A percentile compares a stretch with the other conserved stretches of the same genome.
These are phyloP conservation scores for Prunus mume DNA, from an alignment of 306 rosid genomes.

Conservation along the genomic window DNA sequence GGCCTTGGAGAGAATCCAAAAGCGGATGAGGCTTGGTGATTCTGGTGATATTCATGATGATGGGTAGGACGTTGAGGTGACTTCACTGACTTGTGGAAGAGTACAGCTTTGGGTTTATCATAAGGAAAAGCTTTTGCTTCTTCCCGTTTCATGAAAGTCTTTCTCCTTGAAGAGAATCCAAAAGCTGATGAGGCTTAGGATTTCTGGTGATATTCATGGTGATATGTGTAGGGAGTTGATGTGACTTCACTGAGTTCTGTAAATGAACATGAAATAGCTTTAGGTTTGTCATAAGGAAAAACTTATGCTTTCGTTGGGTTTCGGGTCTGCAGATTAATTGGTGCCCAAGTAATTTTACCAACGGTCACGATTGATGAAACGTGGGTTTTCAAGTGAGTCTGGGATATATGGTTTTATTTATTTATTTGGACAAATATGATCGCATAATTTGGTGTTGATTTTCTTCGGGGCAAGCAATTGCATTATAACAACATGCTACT, in stretches of 20 bases:
- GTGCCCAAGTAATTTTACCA: neutral
- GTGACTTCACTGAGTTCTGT: neutral
- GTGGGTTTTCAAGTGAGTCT: neutral
- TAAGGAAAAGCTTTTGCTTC: no score
- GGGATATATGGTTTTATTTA: no score
- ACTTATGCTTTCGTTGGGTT: neutral
- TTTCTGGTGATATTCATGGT: neutral
- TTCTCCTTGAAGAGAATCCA: neutral
- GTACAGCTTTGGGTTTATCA: neutral
- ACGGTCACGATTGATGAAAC: neutral
- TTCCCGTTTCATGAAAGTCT: no score
- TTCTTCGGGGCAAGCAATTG: no score
- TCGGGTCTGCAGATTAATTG: neutral
- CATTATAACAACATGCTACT: no score
- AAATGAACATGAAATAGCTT: neutral
- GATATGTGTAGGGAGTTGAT: neutral
- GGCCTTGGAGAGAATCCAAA: neutral
- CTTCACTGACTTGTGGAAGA: neutral
- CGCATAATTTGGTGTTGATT: no score
- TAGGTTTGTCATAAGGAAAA: neutral
- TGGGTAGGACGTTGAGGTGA: neutral
- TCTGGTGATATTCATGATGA: neutral
- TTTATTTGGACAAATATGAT: no score
- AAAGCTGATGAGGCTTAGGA: neutral
- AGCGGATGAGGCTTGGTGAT: neutral